These are phyloP conservation scores for Synchytrium microbalum DNA, from an alignment of 371 early-diverging fungal genomes.

Conservation along the genomic window DNA sequence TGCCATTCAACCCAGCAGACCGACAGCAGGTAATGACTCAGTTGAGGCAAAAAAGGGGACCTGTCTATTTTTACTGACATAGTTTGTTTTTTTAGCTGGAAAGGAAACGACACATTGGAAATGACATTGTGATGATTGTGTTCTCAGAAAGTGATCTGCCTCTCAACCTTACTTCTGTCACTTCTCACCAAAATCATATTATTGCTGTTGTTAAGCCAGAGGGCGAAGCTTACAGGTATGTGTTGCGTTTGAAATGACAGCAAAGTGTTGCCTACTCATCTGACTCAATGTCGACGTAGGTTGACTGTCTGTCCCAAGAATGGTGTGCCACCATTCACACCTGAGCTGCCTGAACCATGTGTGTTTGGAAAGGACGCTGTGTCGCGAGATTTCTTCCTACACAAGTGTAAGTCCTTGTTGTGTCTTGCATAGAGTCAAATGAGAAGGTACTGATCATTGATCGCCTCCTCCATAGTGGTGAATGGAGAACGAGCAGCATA, in stretches of 20 bases:
- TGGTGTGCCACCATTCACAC: constrained; percentile 46
- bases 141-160: constrained; percentile 38
- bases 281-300: constrained; percentile 9
- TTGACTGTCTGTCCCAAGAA: constrained; percentile 22
- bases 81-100: constrained; percentile 38
- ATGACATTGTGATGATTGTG: constrained; percentile 54
- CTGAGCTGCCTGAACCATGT: constrained; percentile 46
- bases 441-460: not conserved
- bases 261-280: not conserved
- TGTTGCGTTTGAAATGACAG: not conserved
- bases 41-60: constrained; percentile 2
- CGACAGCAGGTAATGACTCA: constrained; percentile 47
- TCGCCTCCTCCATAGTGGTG: constrained; percentile 29
- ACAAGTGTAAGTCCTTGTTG: constrained; percentile 29
- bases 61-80: not conserved
- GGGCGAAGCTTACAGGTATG: constrained; percentile 33
- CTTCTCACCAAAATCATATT: constrained; percentile 47
- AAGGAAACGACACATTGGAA: constrained; percentile 78
- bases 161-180: constrained; percentile 33
- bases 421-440: constrained; percentile 1
- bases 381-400: constrained; percentile 44
- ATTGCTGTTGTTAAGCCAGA: constrained; percentile 38
- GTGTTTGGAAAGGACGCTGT: constrained; percentile 35
- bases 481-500: constrained; percentile 49
- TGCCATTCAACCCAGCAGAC: constrained; percentile 63